Percentiles rank a stretch among this genome's conserved stretches.
These are phyloP conservation scores for Paecilomyces fulvus DNA, from an alignment of 2,329 filamentous ascomycete genomes.

Conservation along the genomic window DNA sequence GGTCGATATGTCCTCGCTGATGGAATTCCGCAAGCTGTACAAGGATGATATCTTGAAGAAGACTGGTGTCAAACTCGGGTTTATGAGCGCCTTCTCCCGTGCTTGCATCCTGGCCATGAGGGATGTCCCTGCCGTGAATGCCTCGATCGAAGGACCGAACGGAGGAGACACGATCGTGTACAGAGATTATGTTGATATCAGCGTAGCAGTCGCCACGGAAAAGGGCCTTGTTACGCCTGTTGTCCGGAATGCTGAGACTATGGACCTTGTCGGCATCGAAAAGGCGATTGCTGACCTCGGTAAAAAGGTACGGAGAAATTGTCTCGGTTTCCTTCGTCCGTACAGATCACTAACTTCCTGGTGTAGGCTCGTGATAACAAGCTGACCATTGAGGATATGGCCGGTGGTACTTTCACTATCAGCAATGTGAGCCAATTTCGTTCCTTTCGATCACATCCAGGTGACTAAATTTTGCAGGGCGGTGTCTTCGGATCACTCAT, in stretches of 20 bases:
- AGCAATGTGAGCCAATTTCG: slow-evolving; percentile 57
- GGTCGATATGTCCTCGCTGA: slow-evolving; percentile 95
- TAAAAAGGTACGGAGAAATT: slow-evolving; percentile 61
- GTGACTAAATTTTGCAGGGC: slow-evolving; percentile 38
- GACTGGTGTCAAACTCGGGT: slow-evolving; percentile 95
- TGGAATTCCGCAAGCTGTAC: slow-evolving; percentile 95
- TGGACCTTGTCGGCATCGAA: slow-evolving; percentile 87
- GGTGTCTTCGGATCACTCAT: slow-evolving; percentile 95
- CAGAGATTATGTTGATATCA: slow-evolving; percentile 95
- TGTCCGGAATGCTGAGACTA: slow-evolving; percentile 80
- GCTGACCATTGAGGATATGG: slow-evolving; percentile 98
- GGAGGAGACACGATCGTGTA: slow-evolving; percentile 97
- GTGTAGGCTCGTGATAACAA: slow-evolving; percentile 81
- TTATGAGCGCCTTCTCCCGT: slow-evolving; percentile 96
- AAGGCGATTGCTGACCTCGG: slow-evolving; percentile 85
- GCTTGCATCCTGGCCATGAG: slow-evolving; percentile 87
- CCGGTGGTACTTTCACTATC: slow-evolving; percentile 95
- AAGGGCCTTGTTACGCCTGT: slow-evolving; percentile 96
- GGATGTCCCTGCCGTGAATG: slow-evolving; percentile 90
- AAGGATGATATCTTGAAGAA: slow-evolving; percentile 96
- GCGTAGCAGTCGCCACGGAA: slow-evolving; percentile 91
- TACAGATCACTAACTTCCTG: slow-evolving; percentile 6
- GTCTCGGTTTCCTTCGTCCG: not conserved
- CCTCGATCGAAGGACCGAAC: slow-evolving; percentile 90
- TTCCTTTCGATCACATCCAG: not conserved